A percentile compares a stretch with the other conserved stretches of the same genome.
Conservation (phyloP, 2,329 filamentous ascomycete species). For the Verticillium klebahnii region DNA sequence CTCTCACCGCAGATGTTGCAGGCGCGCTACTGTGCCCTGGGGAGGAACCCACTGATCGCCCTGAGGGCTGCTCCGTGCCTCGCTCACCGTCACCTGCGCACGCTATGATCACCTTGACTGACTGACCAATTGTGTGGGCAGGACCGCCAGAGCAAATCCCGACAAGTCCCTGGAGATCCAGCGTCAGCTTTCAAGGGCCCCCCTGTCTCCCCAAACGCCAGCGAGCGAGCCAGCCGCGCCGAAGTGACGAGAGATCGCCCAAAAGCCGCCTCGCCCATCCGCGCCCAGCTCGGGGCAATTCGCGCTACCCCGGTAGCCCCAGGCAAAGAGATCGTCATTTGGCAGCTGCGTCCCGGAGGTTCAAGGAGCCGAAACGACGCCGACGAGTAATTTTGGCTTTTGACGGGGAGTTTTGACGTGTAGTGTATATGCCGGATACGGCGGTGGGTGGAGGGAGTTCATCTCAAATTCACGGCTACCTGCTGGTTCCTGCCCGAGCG, state of each 20-base stretch:
- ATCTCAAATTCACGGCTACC: not conserved
- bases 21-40: slow-evolving; percentile 9
- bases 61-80: slow-evolving; percentile 8
- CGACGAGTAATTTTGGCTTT: slow-evolving; percentile 1
- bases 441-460: not conserved
- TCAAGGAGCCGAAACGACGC: slow-evolving; percentile 9
- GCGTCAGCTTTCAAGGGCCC: slow-evolving; percentile 1
- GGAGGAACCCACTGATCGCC: slow-evolving; percentile 12
- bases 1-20: slow-evolving; percentile 11
- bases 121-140: slow-evolving; percentile 9
- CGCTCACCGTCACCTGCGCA: slow-evolving; percentile 8
- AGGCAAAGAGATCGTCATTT: slow-evolving; percentile 13
- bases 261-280: slow-evolving; percentile 3
- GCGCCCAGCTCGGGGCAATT: slow-evolving; percentile 9
- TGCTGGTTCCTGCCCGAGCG: slow-evolving; percentile 1
- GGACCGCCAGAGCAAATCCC: not conserved
- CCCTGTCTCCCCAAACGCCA: slow-evolving; percentile 1
- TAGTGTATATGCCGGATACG: not conserved
- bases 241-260: slow-evolving; percentile 1
- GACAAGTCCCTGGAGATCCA: not conserved
- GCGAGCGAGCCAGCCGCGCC: slow-evolving; percentile 3
- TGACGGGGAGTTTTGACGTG: not conserved
- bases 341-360: slow-evolving; percentile 12
- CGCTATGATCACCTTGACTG: slow-evolving; percentile 8
- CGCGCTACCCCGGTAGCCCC: slow-evolving; percentile 10